A percentile compares a stretch with the other conserved stretches of the same genome.
Evolutionary conservation across 2,329 filamentous ascomycete genomes (phyloP).

Genomic region (Sporothrix inflata): DNA sequence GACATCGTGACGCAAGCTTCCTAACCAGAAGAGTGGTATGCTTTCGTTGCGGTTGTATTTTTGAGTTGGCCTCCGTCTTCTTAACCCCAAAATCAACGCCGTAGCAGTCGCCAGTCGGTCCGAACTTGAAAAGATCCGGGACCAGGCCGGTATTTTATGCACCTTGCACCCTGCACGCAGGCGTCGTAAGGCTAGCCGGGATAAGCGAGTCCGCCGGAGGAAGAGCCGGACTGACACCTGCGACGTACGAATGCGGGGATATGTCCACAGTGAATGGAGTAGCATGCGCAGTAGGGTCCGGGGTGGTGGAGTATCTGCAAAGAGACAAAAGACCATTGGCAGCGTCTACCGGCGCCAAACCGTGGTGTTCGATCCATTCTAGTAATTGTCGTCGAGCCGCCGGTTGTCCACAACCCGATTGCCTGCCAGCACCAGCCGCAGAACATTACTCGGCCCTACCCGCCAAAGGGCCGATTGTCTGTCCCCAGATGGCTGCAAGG

Average conservation of each 20-base stretch:
- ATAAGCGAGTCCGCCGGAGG: background rate
- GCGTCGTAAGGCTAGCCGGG: background rate
- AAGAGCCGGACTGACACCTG: background rate
- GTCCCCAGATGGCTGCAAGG: background rate
- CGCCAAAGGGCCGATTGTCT: background rate
- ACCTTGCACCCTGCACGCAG: too few species aligned
- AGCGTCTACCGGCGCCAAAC: background rate
- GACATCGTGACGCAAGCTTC: background rate
- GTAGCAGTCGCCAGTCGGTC: background rate
- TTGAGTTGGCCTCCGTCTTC: too few species aligned
- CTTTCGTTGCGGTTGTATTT: too few species aligned
- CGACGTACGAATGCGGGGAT: background rate
- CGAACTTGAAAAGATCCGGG: background rate
- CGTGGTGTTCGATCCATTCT: background rate
- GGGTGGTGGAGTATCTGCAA: too few species aligned
- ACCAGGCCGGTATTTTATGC: background rate
- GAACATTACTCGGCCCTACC: background rate
- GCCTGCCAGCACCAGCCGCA: too few species aligned
- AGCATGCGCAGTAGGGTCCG: background rate
- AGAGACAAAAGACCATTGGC: too few species aligned
- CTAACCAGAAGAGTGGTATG: too few species aligned
- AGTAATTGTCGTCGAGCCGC: background rate
- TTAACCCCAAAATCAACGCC: too few species aligned
- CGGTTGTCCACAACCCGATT: background rate
- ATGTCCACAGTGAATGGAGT: background rate